phyloP scores from a whole-genome alignment of 1,139 yeast genomes.

The Spathaspora sp. region DNA sequence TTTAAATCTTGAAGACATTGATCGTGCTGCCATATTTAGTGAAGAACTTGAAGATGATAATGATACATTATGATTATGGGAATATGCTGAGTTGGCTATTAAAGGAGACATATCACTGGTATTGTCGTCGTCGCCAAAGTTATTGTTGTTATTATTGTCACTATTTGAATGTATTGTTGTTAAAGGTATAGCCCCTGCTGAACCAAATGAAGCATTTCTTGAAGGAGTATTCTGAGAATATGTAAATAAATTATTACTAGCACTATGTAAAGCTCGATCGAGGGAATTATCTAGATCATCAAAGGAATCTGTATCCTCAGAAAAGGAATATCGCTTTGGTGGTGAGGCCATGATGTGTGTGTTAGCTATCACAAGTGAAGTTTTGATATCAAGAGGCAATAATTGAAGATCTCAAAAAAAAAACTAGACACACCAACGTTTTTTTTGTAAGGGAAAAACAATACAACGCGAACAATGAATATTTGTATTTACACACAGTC shows the following conservation, averaged over 20 bases:
- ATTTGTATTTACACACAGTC: too few species aligned
- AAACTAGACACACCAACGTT: not conserved
- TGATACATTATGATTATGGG: slow-evolving; percentile 17
- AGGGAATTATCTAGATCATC: slow-evolving; percentile 46
- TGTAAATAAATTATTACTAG: slow-evolving; percentile 31
- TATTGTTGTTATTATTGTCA: slow-evolving; percentile 3
- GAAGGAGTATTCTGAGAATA: slow-evolving; percentile 14
- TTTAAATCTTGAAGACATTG: slow-evolving; percentile 17
- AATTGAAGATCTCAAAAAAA: not conserved
- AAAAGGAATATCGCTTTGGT: slow-evolving; percentile 18
- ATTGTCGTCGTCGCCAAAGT: slow-evolving; percentile 10
- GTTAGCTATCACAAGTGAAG: not conserved
- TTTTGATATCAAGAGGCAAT: not conserved
- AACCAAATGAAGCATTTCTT: slow-evolving; percentile 26
- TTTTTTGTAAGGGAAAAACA: not conserved
- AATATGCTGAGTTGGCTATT: slow-evolving; percentile 18
- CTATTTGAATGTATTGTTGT: slow-evolving; percentile 17
- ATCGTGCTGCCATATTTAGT: slow-evolving; percentile 15
- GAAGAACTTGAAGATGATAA: slow-evolving; percentile 24
- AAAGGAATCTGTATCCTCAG: slow-evolving; percentile 25
- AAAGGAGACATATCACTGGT: slow-evolving; percentile 31
- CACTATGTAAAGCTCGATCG: slow-evolving; percentile 43
- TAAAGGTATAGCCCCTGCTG: slow-evolving; percentile 30
- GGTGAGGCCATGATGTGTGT: slow-evolving; percentile 9
- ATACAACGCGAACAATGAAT: not conserved